Evolutionary conservation across 1,284 basidiomycete species (phyloP).

Genomic region (Paramarasmius palmivorus): DNA sequence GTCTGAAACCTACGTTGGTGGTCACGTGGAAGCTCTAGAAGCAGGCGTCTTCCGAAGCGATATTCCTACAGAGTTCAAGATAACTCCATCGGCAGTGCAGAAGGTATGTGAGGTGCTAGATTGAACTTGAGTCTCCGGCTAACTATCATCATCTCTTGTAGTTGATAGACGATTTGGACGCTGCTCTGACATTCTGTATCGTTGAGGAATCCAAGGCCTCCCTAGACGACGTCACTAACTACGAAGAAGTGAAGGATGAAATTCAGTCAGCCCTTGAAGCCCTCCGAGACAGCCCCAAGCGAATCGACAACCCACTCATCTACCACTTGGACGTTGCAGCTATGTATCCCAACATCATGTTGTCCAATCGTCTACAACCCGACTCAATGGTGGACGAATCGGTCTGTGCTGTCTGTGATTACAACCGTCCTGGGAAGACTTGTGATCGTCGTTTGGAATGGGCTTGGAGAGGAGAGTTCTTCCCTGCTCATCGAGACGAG

Average conservation of each 20-base stretch:
- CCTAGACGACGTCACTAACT: slow-evolving; percentile 90
- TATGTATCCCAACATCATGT: slow-evolving; percentile 99
- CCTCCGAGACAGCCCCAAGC: slow-evolving; percentile 90
- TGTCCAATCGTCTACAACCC: slow-evolving; percentile 97
- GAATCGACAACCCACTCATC: slow-evolving; percentile 92
- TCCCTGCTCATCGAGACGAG: slow-evolving; percentile 97
- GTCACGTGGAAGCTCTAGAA: slow-evolving; percentile 98
- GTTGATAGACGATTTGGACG: slow-evolving; percentile 94
- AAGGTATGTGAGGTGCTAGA: slow-evolving; percentile 49
- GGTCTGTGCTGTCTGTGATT: slow-evolving; percentile 97
- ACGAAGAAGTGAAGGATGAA: slow-evolving; percentile 86
- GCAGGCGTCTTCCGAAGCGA: slow-evolving; percentile 98
- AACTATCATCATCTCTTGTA: slow-evolving; percentile 33
- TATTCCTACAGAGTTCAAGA: slow-evolving; percentile 94
- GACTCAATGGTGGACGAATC: slow-evolving; percentile 98
- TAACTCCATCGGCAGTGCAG: slow-evolving; percentile 87
- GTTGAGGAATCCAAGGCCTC: slow-evolving; percentile 84
- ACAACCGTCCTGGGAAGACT: slow-evolving; percentile 93
- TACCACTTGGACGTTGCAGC: slow-evolving; percentile 99
- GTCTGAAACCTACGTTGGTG: slow-evolving; percentile 98
- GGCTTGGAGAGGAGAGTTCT: slow-evolving; percentile 99
- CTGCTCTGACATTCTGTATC: slow-evolving; percentile 89
- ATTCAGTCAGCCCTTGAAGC: slow-evolving; percentile 83
- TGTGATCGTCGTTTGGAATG: slow-evolving; percentile 96
- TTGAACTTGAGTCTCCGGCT: slow-evolving; percentile 7